These are phyloP conservation scores for Malassezia caprae DNA, from an alignment of 1,284 basidiomycete species.

Conservation along the genomic window DNA sequence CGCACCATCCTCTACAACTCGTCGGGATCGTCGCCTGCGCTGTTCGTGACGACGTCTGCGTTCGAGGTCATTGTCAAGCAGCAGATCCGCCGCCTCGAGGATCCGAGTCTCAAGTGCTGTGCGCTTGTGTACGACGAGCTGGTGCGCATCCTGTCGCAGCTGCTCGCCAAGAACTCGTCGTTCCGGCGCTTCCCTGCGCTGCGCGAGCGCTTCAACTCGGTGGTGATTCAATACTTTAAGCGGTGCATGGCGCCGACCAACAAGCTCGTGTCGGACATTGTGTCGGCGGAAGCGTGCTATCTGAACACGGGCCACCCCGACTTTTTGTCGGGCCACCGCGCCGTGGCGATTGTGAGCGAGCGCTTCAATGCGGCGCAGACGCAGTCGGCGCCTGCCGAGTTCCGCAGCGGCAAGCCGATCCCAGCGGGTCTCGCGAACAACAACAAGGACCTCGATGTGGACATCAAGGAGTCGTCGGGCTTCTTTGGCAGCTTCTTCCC, in stretches of 20 bases:
- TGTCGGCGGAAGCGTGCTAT: slow-evolving; percentile 53
- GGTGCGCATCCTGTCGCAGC: slow-evolving; percentile 82
- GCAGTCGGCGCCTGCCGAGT: slow-evolving; percentile 23
- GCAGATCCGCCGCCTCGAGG: slow-evolving; percentile 91
- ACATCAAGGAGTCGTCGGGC: slow-evolving; percentile 65
- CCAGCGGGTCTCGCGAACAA: slow-evolving; percentile 64
- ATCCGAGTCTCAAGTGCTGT: slow-evolving; percentile 83
- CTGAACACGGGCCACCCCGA: slow-evolving; percentile 99
- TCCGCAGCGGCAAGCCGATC: slow-evolving; percentile 49
- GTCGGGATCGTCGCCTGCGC: slow-evolving; percentile 84
- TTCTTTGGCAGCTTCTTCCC: slow-evolving; percentile 96
- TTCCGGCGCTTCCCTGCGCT: slow-evolving; percentile 92
- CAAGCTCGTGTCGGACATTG: slow-evolving; percentile 85
- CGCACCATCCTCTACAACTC: slow-evolving; percentile 92
- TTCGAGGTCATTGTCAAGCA: slow-evolving; percentile 98
- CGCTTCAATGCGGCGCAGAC: slow-evolving; percentile 59
- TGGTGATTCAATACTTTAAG: slow-evolving; percentile 95
- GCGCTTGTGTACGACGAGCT: slow-evolving; percentile 92
- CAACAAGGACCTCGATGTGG: slow-evolving; percentile 83
- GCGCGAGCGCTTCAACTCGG: slow-evolving; percentile 82
- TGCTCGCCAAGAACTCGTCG: slow-evolving; percentile 74
- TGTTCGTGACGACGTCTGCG: slow-evolving; percentile 90
- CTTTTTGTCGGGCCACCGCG: slow-evolving; percentile 92
- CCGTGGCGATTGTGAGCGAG: slow-evolving; percentile 75
- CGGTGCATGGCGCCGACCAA: slow-evolving; percentile 81